phyloP scores from a whole-genome alignment of 140 eudicot species.

The Oenanthe javanica region DNA sequence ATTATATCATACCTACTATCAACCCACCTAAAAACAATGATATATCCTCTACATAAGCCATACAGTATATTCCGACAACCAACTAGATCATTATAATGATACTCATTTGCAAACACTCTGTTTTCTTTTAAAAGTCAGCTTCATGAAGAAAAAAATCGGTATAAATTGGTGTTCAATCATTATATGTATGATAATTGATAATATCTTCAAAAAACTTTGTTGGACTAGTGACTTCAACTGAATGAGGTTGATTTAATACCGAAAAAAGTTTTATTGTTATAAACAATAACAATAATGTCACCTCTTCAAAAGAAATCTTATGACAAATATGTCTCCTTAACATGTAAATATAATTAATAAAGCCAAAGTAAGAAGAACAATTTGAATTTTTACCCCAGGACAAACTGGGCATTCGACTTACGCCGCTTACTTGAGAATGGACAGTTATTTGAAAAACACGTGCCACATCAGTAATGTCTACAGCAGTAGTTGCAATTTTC shows the following conservation, averaged over 20 bases:
- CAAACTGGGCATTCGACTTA: slow-evolving; percentile 34
- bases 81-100: background rate
- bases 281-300: background rate
- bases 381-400: background rate
- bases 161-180: background rate
- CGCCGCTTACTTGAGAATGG: slow-evolving; percentile 85
- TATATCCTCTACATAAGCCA: background rate
- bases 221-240: background rate
- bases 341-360: background rate
- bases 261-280: background rate
- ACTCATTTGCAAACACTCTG: background rate
- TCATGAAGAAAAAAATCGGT: background rate
- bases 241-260: background rate
- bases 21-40: background rate
- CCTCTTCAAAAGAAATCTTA: background rate
- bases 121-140: background rate
- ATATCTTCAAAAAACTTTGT: background rate
- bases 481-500: slow-evolving; percentile 87
- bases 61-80: background rate
- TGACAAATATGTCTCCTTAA: background rate
- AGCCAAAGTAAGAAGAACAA: slow-evolving; percentile 4
- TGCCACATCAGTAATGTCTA: slow-evolving; percentile 82
- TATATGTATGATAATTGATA: background rate
- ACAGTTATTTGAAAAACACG: slow-evolving; percentile 86
- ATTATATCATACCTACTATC: background rate